A percentile compares a stretch with the other conserved stretches of the same genome.
phyloP scores from a whole-genome alignment of 2,329 filamentous ascomycete genomes.

The Penicillium digitatum region DNA sequence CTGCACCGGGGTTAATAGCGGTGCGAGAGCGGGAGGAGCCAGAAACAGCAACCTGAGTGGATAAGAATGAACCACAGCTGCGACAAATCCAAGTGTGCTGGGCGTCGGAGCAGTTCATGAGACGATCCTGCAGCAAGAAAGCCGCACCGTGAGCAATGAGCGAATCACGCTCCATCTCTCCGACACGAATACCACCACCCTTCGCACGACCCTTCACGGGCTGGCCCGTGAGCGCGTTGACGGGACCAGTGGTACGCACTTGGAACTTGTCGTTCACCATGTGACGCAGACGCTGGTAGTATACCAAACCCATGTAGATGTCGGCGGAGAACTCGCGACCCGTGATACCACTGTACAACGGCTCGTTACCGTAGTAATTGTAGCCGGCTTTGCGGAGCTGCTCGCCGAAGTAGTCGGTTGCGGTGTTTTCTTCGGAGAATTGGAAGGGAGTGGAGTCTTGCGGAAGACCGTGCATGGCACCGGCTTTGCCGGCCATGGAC shows the following conservation, averaged over 20 bases:
- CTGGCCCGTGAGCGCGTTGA: slow-evolving; percentile 86
- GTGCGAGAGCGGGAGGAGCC: slow-evolving; percentile 27
- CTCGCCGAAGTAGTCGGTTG: slow-evolving; percentile 90
- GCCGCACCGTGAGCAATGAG: slow-evolving; percentile 92
- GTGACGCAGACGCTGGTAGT: slow-evolving; percentile 96
- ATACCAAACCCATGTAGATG: slow-evolving; percentile 94
- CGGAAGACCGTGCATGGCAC: slow-evolving; percentile 88
- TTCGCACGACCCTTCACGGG: slow-evolving; percentile 96
- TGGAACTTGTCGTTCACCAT: slow-evolving; percentile 99
- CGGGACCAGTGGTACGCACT: slow-evolving; percentile 89
- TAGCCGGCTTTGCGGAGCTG: slow-evolving; percentile 93
- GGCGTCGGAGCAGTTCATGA: slow-evolving; percentile 97
- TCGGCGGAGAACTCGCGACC: slow-evolving; percentile 90
- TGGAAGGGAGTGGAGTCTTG: slow-evolving; percentile 95
- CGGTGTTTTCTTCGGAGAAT: slow-evolving; percentile 88
- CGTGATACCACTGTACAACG: slow-evolving; percentile 96
- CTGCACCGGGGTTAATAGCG: slow-evolving; percentile 28
- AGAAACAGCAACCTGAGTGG: slow-evolving; percentile 59
- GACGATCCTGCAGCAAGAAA: slow-evolving; percentile 87
- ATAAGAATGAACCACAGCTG: slow-evolving; percentile 83
- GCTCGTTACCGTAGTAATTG: slow-evolving; percentile 97
- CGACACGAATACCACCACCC: slow-evolving; percentile 96
- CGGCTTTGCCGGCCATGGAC: slow-evolving; percentile 90
- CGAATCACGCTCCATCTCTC: slow-evolving; percentile 98
- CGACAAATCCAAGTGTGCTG: slow-evolving; percentile 85